These are phyloP conservation scores for Mycena olivaceomarginata DNA, from an alignment of 768 basidiomycete species.

Conservation along the genomic window DNA sequence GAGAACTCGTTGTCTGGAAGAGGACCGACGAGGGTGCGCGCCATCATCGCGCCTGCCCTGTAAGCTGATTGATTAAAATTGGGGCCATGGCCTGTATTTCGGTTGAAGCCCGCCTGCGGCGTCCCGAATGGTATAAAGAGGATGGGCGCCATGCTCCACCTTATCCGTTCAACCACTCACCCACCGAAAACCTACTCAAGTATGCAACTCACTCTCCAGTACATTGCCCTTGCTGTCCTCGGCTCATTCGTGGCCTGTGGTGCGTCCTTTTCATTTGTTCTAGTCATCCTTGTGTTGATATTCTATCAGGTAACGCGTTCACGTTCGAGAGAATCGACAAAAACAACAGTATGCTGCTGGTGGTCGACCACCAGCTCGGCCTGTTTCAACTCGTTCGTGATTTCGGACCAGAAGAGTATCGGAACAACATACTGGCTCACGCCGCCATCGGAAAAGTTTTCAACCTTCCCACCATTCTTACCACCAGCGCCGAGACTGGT, in stretches of 20 bases:
- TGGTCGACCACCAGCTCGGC: slow-evolving; percentile 71
- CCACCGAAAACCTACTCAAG: slow-evolving; percentile 37
- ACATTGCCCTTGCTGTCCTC: slow-evolving; percentile 20
- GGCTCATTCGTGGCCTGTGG: slow-evolving; percentile 8
- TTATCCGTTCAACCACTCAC: slow-evolving; percentile 44
- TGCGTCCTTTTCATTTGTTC: neutral
- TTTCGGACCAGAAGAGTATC: slow-evolving; percentile 58
- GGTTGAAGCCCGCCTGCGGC: neutral
- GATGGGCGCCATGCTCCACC: neutral
- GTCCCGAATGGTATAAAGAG: slow-evolving; percentile 26
- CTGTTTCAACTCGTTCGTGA: slow-evolving; percentile 68
- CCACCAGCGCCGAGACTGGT: slow-evolving; percentile 66
- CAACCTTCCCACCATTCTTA: slow-evolving; percentile 66
- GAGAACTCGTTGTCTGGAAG: slow-evolving; percentile 9
- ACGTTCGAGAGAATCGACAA: slow-evolving; percentile 65
- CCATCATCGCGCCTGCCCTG: neutral
- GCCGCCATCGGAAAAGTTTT: slow-evolving; percentile 67
- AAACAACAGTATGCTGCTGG: slow-evolving; percentile 62
- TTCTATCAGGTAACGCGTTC: slow-evolving; percentile 39
- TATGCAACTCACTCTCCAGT: slow-evolving; percentile 31
- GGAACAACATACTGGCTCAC: slow-evolving; percentile 68
- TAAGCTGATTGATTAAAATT: neutral
- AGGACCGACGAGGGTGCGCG: neutral
- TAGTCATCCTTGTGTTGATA: neutral
- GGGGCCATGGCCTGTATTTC: neutral